phyloP scores from a whole-genome alignment of 441 rosid genomes.

The Corymbia calophylla region DNA sequence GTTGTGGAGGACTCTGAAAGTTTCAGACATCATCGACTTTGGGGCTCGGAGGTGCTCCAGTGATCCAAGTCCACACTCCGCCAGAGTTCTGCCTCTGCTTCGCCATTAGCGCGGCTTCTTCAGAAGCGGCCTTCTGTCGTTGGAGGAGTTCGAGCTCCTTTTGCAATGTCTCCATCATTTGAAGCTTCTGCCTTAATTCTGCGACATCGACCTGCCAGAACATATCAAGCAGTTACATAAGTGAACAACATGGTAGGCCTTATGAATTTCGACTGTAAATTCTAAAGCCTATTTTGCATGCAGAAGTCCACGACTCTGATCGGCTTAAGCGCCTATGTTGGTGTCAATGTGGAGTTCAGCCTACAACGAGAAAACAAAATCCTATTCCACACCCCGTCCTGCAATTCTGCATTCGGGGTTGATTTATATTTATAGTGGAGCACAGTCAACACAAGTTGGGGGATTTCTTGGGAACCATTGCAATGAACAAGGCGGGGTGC shows the following conservation, averaged over 20 bases:
- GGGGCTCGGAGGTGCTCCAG: slow-evolving; percentile 54
- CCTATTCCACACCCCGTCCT: neutral
- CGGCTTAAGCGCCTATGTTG: neutral
- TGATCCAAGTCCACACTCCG: slow-evolving; percentile 98
- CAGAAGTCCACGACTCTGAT: neutral
- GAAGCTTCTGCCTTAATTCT: slow-evolving; percentile 87
- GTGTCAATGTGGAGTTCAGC: neutral
- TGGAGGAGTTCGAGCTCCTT: slow-evolving; percentile 89
- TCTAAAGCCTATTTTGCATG: neutral
- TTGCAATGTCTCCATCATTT: slow-evolving; percentile 72
- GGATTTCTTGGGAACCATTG: neutral
- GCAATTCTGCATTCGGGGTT: neutral
- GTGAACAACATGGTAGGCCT: neutral
- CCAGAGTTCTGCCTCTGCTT: slow-evolving; percentile 73
- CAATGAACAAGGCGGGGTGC: neutral
- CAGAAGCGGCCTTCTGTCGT: slow-evolving; percentile 97
- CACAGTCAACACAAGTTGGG: neutral
- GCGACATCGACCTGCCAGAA: slow-evolving; percentile 29
- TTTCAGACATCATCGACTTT: slow-evolving; percentile 29
- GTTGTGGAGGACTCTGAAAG: neutral
- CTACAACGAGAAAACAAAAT: neutral
- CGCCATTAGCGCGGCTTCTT: slow-evolving; percentile 69
- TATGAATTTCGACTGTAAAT: neutral
- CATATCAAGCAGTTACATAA: neutral
- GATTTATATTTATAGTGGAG: neutral